phyloP scores from a whole-genome alignment of 768 basidiomycete genomes.

The Termitomyces sp. region DNA sequence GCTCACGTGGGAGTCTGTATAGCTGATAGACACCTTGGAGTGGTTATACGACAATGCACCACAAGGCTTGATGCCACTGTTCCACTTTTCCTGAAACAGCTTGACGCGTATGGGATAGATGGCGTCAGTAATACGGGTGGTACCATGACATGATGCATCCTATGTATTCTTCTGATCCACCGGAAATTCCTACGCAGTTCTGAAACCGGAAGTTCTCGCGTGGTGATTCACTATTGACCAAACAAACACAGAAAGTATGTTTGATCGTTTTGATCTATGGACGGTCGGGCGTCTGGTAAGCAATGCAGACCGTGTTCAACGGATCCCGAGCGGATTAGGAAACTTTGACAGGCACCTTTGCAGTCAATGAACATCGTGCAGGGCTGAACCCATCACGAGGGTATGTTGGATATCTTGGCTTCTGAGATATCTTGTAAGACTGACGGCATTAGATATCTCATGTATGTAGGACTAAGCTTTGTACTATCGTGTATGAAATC shows the following conservation, averaged over 20 bases:
- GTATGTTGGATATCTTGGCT: slow-evolving; percentile 14
- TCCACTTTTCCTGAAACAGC: not conserved
- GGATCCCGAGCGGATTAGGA: not conserved
- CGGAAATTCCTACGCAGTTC: not conserved
- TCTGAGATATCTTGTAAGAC: not conserved
- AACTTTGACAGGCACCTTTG: slow-evolving; percentile 27
- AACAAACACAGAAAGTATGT: slow-evolving; percentile 32
- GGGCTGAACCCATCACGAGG: slow-evolving; percentile 38
- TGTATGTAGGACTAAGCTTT: slow-evolving; percentile 22
- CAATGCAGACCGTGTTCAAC: not conserved
- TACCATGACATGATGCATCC: not conserved
- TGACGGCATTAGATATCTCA: not conserved
- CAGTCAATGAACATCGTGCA: slow-evolving; percentile 36
- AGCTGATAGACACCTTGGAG: slow-evolving; percentile 32
- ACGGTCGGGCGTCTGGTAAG: slow-evolving; percentile 31
- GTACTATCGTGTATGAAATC: slow-evolving; percentile 29
- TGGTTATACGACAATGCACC: slow-evolving; percentile 39
- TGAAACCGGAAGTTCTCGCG: slow-evolving; percentile 38
- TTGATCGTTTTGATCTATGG: slow-evolving; percentile 34
- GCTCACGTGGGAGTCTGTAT: not conserved
- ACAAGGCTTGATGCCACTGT: slow-evolving; percentile 19
- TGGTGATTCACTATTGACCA: slow-evolving; percentile 35
- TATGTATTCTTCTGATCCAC: not conserved
- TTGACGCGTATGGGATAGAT: not conserved
- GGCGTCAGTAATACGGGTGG: slow-evolving; percentile 38